Base-by-base conservation (phyloP, 176 grass and related monocot species). In the Rhynchospora tenuis region DNA sequence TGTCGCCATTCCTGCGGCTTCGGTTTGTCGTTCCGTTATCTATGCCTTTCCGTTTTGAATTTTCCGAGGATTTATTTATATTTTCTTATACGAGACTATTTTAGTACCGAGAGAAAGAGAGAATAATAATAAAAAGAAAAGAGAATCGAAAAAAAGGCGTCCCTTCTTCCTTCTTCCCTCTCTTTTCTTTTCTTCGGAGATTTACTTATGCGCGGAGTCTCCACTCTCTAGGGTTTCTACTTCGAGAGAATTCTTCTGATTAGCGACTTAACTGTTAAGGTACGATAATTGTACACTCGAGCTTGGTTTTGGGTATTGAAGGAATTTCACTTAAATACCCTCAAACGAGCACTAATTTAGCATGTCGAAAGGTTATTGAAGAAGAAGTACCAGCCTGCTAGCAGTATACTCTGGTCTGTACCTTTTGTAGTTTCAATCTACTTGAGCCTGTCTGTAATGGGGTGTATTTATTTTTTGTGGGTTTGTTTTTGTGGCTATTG, bases 21-120 rank as follows among this genome's bases (percentile, higher is more conserved):
- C 43, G 22, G 80, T 82, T 82, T 63, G 59, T 82, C 59, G 59
- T 29, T 82, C 59, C 62, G 23, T 82, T 48, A 48, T 82, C 59
- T 66, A 22, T 65, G 42, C 6, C 9, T 82, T 52, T 9, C 80
- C 80, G 80, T 82, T 82, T 82, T 64, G 62, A 82, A 65, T 31
- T 29, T 54, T 55, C 24, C 59, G 80, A 82, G 42, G 80, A 82
- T 29, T 29, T 22, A 16, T 81, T 61, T 63, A 0, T 63, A 13
- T 8, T 0, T 48, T 9, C 1, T 47, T 46, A 61, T 50, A 82
- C 58, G n/a, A 46, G 59, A 48, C 61, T 51, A 50, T 29, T 65
- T 65, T 82, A 46, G 3, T 48, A 50, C 20, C 62, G 66, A 38
- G 15, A 28, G 4, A 31, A 28, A 54, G 46, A 15, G 72, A 80